Evolutionary conservation across 2,329 filamentous ascomycete species (phyloP).

Genomic region (Fusarium udum): DNA sequence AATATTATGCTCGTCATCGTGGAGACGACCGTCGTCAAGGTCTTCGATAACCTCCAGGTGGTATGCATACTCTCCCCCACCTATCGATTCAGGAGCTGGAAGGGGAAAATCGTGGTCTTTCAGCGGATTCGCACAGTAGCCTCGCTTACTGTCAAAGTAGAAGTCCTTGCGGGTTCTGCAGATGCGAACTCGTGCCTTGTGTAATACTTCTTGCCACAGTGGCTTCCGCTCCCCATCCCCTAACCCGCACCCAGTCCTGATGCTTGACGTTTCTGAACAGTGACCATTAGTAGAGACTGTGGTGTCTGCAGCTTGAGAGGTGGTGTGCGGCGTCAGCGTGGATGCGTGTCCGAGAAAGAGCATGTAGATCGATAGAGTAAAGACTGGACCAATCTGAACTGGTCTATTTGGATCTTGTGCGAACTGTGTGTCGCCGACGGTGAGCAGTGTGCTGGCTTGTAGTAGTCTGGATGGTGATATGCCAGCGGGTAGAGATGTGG

Average conservation of each 20-base stretch:
- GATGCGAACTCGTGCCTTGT: slow-evolving; percentile 88
- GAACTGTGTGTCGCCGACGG: slow-evolving; percentile 86
- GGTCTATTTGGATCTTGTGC: slow-evolving; percentile 68
- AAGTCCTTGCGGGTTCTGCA: slow-evolving; percentile 67
- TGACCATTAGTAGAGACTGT: background rate
- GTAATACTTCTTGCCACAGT: slow-evolving; percentile 95
- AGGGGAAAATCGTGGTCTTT: background rate
- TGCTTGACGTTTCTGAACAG: background rate
- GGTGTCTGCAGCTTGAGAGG: background rate
- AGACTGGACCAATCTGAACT: slow-evolving; percentile 87
- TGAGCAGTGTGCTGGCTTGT: slow-evolving; percentile 92
- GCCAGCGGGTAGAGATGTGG: slow-evolving; percentile 78
- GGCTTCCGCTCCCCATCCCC: slow-evolving; percentile 64
- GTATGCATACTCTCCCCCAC: slow-evolving; percentile 69
- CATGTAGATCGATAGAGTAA: slow-evolving; percentile 92
- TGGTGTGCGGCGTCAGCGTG: slow-evolving; percentile 10
- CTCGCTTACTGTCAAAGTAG: slow-evolving; percentile 34
- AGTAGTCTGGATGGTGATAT: slow-evolving; percentile 91
- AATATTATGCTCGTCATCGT: slow-evolving; percentile 52
- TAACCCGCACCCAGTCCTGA: slow-evolving; percentile 40
- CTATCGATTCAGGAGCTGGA: background rate
- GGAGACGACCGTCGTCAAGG: slow-evolving; percentile 67
- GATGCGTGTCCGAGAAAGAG: slow-evolving; percentile 83
- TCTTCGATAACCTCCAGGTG: slow-evolving; percentile 86
- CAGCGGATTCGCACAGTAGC: slow-evolving; percentile 16